Evolutionary conservation across 345 rosid genomes (phyloP).

Genomic region (Ricinus communis): DNA sequence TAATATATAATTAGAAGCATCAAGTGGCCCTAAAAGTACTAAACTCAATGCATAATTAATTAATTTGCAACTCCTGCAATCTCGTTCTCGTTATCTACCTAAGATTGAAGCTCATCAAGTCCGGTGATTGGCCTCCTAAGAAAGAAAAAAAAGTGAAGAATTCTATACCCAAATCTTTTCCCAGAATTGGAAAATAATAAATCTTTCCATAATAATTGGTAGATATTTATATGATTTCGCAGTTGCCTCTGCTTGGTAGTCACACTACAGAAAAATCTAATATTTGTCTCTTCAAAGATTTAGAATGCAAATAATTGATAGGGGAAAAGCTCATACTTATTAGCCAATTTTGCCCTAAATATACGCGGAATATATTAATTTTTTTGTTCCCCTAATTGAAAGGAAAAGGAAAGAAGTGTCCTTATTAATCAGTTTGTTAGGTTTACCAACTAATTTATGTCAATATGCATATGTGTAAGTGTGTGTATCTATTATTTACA

Average conservation of each 20-base stretch:
- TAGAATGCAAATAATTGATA: neutral
- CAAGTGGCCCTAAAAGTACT: neutral
- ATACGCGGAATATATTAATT: too few species aligned
- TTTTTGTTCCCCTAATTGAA: too few species aligned
- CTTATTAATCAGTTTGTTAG: too few species aligned
- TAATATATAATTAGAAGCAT: neutral
- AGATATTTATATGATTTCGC: neutral
- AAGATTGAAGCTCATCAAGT: neutral
- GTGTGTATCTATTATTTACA: too few species aligned
- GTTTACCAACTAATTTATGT: too few species aligned
- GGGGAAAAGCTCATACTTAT: too few species aligned
- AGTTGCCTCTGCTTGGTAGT: slow-evolving; percentile 10
- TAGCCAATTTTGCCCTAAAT: too few species aligned
- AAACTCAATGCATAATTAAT: neutral
- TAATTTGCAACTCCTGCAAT: neutral
- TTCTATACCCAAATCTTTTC: neutral
- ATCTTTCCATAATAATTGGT: neutral
- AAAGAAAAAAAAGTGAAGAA: neutral
- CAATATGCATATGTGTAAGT: too few species aligned
- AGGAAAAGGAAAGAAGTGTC: too few species aligned
- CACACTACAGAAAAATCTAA: slow-evolving; percentile 6
- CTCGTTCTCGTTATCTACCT: neutral
- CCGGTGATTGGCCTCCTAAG: neutral
- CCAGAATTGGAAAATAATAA: neutral
- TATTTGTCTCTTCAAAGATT: slow-evolving; percentile 14